These are phyloP conservation scores for Hypoxylon rubiginosum DNA, from an alignment of 2,329 filamentous ascomycete genomes.

Conservation along the genomic window DNA sequence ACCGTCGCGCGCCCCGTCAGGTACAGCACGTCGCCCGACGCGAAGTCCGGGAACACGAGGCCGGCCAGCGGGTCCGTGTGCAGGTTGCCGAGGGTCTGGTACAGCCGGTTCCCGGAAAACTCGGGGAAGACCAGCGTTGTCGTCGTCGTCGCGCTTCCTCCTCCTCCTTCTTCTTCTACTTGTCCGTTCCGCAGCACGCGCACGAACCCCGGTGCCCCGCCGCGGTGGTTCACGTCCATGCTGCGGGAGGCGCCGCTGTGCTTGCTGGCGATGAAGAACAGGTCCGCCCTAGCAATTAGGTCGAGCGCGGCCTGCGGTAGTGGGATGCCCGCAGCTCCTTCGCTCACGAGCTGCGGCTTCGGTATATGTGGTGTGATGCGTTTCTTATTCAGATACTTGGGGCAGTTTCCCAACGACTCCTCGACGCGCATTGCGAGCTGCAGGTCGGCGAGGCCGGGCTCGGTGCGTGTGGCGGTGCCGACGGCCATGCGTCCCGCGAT, in stretches of 20 bases:
- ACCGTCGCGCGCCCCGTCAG: constrained; percentile 77
- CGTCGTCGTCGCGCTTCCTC: no score
- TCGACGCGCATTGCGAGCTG: constrained; percentile 77
- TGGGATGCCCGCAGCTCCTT: constrained; percentile 49
- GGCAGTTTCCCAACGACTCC: constrained; percentile 84
- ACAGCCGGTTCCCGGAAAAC: constrained; percentile 86
- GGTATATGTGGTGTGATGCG: constrained; percentile 68
- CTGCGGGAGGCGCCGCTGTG: constrained; percentile 68
- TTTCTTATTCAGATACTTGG: constrained; percentile 88
- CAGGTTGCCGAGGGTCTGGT: constrained; percentile 87
- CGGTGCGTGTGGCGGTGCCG: constrained; percentile 64
- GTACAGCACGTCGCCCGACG: constrained; percentile 79
- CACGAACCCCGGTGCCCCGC: constrained; percentile 80
- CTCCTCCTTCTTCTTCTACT: constrained; percentile 44
- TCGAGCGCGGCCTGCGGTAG: constrained; percentile 68
- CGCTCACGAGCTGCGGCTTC: constrained; percentile 59
- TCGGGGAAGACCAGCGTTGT: constrained; percentile 81
- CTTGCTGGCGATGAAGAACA: constrained; percentile 82
- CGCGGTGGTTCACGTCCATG: constrained; percentile 89
- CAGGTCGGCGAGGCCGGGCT: constrained; percentile 53
- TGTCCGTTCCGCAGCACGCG: constrained; percentile 72
- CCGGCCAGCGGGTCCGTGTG: constrained; percentile 75
- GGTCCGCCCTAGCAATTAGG: constrained; percentile 74
- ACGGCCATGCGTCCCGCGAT: constrained; percentile 77
- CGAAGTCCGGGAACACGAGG: constrained; percentile 80